Evolutionary conservation across 441 rosid species (phyloP), one percentile per base, ranked within the genome.

Genomic region (Isatis lusitanica): DNA sequence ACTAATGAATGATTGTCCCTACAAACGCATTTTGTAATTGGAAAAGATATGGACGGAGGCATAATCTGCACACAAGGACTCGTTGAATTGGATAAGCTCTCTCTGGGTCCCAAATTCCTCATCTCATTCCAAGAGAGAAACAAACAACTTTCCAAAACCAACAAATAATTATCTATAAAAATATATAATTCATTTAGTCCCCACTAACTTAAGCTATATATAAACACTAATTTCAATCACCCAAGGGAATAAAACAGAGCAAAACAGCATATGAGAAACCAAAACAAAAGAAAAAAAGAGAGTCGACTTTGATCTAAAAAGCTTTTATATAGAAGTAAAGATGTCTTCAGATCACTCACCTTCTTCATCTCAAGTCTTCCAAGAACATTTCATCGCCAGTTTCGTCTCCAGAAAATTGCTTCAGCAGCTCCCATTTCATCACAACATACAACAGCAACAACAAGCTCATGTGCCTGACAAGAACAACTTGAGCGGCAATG

Each of bases 401-500:
- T 61, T 71, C 24, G 6, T 66, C 66, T 63, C 78, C 7, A 78
- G 81, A 64, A 78, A 50, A 21, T 33, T 74, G 68, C 75, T 78
- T 63, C 72, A 63, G 28, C 75, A 78, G 21, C 44, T 66, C 53
- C 77, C 80, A 65, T 52, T 71, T 67, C 7, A 13, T 8, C 68
- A 65, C 44, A 50, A 47, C 59, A 18, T 9, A 50, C 46, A 59
- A 68, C 74, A 68, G 21, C 26, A 57, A 60, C 26, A 57, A 60
- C 18, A 76, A 71, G 53, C 55, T 73, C 66, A 69, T 57, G 71
- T 6, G 33, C 67, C 75, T 47, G 78, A 56, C 3, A 71, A 66
- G 62, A 76, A 73, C 75, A 74, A 52, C 66, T 79, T 86, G 33
- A 84, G 84, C 51, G 66, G 80, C 38, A 83, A 83, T 39, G 82